Evolutionary conservation across 1,284 basidiomycete species (phyloP).

Genomic region (Papiliotrema laurentii): DNA sequence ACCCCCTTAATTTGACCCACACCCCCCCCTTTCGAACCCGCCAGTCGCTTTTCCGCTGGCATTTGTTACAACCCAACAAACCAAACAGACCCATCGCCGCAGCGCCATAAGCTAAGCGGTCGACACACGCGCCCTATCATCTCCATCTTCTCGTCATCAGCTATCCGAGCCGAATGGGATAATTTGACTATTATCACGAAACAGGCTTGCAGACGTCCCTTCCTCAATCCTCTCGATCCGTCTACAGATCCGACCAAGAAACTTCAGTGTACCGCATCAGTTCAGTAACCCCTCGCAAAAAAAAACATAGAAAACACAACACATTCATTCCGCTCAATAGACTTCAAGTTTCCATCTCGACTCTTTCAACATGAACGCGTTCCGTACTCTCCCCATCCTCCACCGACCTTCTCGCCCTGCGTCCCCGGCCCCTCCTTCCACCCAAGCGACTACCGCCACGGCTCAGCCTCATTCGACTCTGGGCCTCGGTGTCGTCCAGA

Average conservation of each 20-base stretch:
- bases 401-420: conserved; percentile 46
- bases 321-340: no score
- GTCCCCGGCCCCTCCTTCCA: conserved; percentile 39
- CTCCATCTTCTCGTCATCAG: no score
- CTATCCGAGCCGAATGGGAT: no score
- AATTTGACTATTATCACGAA: conserved; percentile 11
- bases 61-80: conserved; percentile 4
- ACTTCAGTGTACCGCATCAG: no score
- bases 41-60: neutral
- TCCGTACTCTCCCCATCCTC: conserved; percentile 47
- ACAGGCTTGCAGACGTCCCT: no score
- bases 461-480: conserved; percentile 6
- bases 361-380: conserved; percentile 43
- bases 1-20: conserved; percentile 43
- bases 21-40: conserved; percentile 2
- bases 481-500: conserved; percentile 13
- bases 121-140: no score
- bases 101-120: neutral
- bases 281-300: no score
- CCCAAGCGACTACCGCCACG: conserved; percentile 20
- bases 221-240: no score
- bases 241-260: no score
- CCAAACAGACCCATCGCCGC: neutral
- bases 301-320: no score
- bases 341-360: no score